Evolutionary conservation across 257 asterid species (phyloP), one percentile per base, ranked within the genome.

Genomic region (Sherardia arvensis): DNA sequence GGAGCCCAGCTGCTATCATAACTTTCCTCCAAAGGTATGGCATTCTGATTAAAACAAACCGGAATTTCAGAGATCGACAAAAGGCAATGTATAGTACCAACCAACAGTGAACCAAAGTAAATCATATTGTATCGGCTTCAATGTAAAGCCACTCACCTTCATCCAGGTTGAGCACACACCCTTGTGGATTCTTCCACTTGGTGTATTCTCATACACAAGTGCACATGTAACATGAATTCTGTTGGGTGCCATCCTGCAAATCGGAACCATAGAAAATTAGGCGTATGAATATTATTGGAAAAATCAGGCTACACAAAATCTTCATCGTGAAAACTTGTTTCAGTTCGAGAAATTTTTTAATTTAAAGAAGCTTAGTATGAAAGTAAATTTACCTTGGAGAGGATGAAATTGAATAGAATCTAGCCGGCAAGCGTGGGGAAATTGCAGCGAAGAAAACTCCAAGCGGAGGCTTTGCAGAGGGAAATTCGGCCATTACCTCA

Each of bases 81-180:
- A 12, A 20, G 14, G 20, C 7, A 29, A 8, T 8, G 7, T 5
- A 32, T 30, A 47, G 32, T 14, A 32, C 58, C 61, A 30, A 21
- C 53, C 23, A 22, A 49, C 5, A 22, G 11, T 47, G 21, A 47
- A 29, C 56, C 1, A 49, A n/a, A 49, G n/a, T 15, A 14, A 43
- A 43, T 43, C 51, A 43, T 7, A 43, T 15, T 2, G 51, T 43
- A 21, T 8, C 7, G 43, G 14, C 26, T 5, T 1, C 29, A 29
- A 20, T 60, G 9, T 36, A 26, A 48, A 68, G 45, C 32, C 58
- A 66, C 47, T 83, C 18, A 90, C 99, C 97, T 90, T 90, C 86
- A 93, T 93, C 99, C 99, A 93, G 23, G 99, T 93, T 18, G 99
- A 93, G 81, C 99, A 93, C 55, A 93, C 79, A 69, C 99, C 99